phyloP scores from a whole-genome alignment of 2,329 filamentous ascomycete genomes.

The Curvularia eragrostidis region DNA sequence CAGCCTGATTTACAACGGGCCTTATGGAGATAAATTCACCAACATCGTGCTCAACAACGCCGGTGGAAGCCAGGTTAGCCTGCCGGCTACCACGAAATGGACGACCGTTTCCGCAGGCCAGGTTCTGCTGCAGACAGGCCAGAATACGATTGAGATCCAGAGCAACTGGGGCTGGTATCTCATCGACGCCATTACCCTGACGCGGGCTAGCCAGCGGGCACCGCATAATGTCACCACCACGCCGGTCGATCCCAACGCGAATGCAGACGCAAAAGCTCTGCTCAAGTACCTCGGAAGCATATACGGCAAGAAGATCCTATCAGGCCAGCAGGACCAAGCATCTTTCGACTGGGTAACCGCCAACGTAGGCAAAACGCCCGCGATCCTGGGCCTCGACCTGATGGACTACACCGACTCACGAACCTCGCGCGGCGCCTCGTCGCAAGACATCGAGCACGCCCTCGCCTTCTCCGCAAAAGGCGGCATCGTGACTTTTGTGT shows the following conservation, averaged over 20 bases:
- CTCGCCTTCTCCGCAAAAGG: conserved; percentile 53
- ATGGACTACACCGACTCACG: conserved; percentile 60
- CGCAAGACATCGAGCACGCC: conserved; percentile 56
- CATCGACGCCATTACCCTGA: conserved; percentile 54
- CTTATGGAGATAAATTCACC: conserved; percentile 57
- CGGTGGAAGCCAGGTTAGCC: conserved; percentile 51
- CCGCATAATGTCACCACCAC: conserved; percentile 51
- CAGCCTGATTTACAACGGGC: conserved; percentile 54
- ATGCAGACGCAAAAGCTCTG: conserved; percentile 49
- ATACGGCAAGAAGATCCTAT: conserved; percentile 58
- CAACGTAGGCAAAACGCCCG: conserved; percentile 58
- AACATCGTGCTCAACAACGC: conserved; percentile 54
- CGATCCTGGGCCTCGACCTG: conserved; percentile 56
- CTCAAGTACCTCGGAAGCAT: conserved; percentile 54
- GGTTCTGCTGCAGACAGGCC: conserved; percentile 53
- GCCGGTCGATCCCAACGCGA: conserved; percentile 51
- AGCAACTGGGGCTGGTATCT: conserved; percentile 60
- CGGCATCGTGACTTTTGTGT: conserved; percentile 57
- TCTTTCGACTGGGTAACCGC: conserved; percentile 54
- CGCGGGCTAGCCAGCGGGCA: conserved; percentile 46
- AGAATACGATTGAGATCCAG: conserved; percentile 56
- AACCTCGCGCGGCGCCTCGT: conserved; percentile 52
- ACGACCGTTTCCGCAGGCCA: conserved; percentile 54
- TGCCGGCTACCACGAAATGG: conserved; percentile 52
- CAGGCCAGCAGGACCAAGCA: conserved; percentile 57